These are phyloP conservation scores for Passalora sequoiae DNA, from an alignment of 2,329 filamentous ascomycete genomes.

Conservation along the genomic window DNA sequence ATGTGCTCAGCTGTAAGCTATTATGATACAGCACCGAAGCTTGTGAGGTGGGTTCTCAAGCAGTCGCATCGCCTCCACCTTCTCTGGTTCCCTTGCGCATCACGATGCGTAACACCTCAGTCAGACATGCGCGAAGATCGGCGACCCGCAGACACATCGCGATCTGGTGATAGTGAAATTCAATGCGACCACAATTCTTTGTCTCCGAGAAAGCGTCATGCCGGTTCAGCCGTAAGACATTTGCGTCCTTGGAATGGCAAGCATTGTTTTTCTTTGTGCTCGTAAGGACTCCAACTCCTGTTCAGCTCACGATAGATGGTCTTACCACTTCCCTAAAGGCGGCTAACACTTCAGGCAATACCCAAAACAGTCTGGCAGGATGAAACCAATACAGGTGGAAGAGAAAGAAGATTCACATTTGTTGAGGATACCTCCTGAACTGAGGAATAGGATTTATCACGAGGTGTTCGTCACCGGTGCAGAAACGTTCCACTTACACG, in stretches of 20 bases:
- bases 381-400: not conserved
- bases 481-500: slow-evolving; percentile 10
- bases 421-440: slow-evolving; percentile 16
- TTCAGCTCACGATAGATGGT: not conserved
- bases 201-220: slow-evolving; percentile 1
- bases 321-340: not conserved
- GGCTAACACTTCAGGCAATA: too few relatives aligned
- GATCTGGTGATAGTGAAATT: too few relatives aligned
- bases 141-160: too few relatives aligned
- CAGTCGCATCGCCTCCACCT: too few relatives aligned
- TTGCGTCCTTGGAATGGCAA: slow-evolving; percentile 1
- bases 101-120: too few relatives aligned
- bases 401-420: too few relatives aligned
- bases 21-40: too few relatives aligned
- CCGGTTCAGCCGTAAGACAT: not conserved
- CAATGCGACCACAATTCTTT: not conserved
- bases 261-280: not conserved
- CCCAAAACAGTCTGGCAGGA: not conserved
- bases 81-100: too few relatives aligned
- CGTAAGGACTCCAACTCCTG: too few relatives aligned
- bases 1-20: too few relatives aligned
- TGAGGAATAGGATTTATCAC: slow-evolving; percentile 17
- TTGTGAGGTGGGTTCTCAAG: too few relatives aligned
- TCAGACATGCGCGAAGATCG: too few relatives aligned
- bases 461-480: slow-evolving; percentile 1